Conservation (phyloP, 2,329 filamentous ascomycete species). For the Hypomyces rosellus region DNA sequence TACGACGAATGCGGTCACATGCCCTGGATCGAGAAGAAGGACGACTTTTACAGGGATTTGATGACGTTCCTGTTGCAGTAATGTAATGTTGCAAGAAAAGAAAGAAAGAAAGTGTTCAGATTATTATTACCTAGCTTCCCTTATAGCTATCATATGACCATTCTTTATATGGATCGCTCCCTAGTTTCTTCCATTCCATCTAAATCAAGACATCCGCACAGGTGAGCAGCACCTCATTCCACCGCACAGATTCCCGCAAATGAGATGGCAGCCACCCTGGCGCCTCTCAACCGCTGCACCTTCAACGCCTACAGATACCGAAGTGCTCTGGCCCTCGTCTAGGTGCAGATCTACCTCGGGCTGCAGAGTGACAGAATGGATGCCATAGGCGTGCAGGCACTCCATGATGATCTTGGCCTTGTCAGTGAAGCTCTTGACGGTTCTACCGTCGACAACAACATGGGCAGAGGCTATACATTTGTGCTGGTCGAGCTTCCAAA, state of each 20-base stretch:
- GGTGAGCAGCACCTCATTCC: conserved; percentile 43
- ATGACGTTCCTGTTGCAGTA: neutral
- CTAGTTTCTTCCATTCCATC: neutral
- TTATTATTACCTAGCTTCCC: no score
- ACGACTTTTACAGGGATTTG: neutral
- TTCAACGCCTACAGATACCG: conserved; percentile 12
- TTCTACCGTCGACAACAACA: conserved; percentile 53
- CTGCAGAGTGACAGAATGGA: conserved; percentile 66
- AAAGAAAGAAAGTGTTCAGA: no score
- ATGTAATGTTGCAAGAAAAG: no score
- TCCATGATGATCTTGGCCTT: conserved; percentile 57
- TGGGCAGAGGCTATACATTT: conserved; percentile 66
- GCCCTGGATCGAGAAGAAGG: conserved; percentile 6
- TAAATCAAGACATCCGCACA: conserved; percentile 1
- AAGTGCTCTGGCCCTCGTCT: conserved; percentile 5
- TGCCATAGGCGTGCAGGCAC: conserved; percentile 66
- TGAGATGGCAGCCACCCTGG: conserved; percentile 40
- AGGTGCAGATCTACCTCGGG: conserved; percentile 42
- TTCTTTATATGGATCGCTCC: no score
- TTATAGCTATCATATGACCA: neutral
- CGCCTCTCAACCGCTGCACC: conserved; percentile 18
- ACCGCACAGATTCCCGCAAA: conserved; percentile 46
- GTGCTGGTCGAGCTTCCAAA: conserved; percentile 66
- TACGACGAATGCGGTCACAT: conserved; percentile 5
- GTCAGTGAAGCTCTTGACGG: conserved; percentile 51